Evolutionary conservation across 257 asterid species (phyloP).

Genomic region (Rubia yunnanensis): DNA sequence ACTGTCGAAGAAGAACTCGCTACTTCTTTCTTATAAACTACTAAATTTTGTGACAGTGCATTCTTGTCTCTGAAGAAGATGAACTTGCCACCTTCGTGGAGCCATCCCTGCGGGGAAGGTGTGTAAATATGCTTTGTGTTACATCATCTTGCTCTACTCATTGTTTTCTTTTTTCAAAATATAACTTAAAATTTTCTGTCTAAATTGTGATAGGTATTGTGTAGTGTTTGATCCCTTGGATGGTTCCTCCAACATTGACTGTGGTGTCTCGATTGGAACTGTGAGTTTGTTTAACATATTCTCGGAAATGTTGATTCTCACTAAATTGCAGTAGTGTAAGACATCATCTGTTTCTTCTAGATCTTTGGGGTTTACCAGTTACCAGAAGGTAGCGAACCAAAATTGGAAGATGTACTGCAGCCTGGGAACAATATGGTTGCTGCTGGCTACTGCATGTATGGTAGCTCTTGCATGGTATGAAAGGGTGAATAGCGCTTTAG

Average conservation of each 20-base stretch:
- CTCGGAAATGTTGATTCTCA: slow-evolving; percentile 2
- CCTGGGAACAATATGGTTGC: slow-evolving; percentile 94
- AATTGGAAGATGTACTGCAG: slow-evolving; percentile 72
- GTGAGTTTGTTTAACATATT: slow-evolving; percentile 23
- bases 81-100: slow-evolving; percentile 88
- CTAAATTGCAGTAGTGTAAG: not conserved
- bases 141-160: not conserved
- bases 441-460: slow-evolving; percentile 97
- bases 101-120: slow-evolving; percentile 75
- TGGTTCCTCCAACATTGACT: slow-evolving; percentile 97
- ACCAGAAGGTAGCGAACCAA: slow-evolving; percentile 52
- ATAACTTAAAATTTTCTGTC: not conserved
- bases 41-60: slow-evolving; percentile 45
- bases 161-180: not conserved
- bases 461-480: slow-evolving; percentile 91
- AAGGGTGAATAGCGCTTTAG: not conserved
- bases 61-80: slow-evolving; percentile 96
- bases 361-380: slow-evolving; percentile 81
- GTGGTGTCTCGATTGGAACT: slow-evolving; percentile 96
- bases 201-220: slow-evolving; percentile 48
- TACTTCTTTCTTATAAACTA: slow-evolving; percentile 6
- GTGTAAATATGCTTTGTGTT: slow-evolving; percentile 12
- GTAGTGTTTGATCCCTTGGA: slow-evolving; percentile 97
- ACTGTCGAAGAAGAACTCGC: not conserved
- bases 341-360: slow-evolving; percentile 30